Percentiles rank a stretch among this genome's conserved stretches.
phyloP scores from a whole-genome alignment of 495 filamentous ascomycete species.

The Haplographium delicatum region DNA sequence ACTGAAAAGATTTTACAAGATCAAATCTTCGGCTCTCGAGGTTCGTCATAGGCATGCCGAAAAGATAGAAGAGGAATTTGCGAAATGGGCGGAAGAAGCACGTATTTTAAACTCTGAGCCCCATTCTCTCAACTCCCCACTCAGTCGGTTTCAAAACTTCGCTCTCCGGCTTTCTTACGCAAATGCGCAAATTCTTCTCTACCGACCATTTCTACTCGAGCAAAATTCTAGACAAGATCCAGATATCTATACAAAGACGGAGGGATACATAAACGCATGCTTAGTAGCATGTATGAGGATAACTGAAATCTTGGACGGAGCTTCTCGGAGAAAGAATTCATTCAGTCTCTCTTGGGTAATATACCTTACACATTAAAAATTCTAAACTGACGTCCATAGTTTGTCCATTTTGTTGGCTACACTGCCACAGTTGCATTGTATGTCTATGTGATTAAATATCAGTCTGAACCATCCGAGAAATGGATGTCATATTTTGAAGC shows the following conservation, averaged over 20 bases:
- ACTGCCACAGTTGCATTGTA: conserved; percentile 51
- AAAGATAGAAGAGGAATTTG: conserved; percentile 32
- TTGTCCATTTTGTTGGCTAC: conserved; percentile 50
- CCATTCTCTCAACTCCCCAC: conserved; percentile 38
- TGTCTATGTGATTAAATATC: conserved; percentile 51
- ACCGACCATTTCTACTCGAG: conserved; percentile 53
- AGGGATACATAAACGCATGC: neutral
- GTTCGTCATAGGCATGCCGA: conserved; percentile 19
- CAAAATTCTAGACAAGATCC: too few relatives aligned
- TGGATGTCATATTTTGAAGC: conserved; percentile 25
- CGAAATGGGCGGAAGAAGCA: conserved; percentile 37
- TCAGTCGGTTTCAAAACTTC: conserved; percentile 50
- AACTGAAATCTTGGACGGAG: conserved; percentile 38
- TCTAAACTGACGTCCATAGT: too few relatives aligned
- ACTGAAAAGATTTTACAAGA: conserved; percentile 36
- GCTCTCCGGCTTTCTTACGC: conserved; percentile 48
- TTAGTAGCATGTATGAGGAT: neutral
- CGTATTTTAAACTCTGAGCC: conserved; percentile 39
- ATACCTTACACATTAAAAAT: neutral
- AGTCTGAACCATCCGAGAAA: conserved; percentile 16
- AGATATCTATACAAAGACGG: too few relatives aligned
- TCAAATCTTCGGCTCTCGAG: conserved; percentile 36
- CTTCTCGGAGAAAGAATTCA: too few relatives aligned
- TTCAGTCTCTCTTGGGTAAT: too few relatives aligned
- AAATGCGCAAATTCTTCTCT: conserved; percentile 50